Evolutionary conservation across 208 protist species (phyloP), one percentile per base, ranked within the genome.

Genomic region (Novymonas esmeraldas): DNA sequence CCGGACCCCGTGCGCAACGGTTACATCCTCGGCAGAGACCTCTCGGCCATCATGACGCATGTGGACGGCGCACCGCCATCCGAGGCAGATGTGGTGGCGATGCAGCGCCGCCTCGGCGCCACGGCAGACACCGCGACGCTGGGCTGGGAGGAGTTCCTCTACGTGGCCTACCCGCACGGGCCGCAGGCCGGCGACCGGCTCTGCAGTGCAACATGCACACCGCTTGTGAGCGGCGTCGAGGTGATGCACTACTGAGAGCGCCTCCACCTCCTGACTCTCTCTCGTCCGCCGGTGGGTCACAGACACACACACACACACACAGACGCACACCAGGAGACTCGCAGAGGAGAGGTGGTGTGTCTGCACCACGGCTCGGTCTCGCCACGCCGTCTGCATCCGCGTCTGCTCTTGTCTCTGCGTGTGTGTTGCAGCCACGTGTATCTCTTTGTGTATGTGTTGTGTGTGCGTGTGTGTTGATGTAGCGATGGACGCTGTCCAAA

Each of bases 81-180:
- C 9, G 41, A 38, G 3, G 50, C 46, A 11, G 85, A 87, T 18
- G 38, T 84, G 9, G 58, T 41, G 14, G 54, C 56, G 34, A 36
- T 89, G 54, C 65, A 70, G 42, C 64, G 51, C 18, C 65, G 62
- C 6, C 58, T 93, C 4, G 78, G 79, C 16, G 64, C 90, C 11
- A 72, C 84, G 6, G 62, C 74, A 1, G 78, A 74, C 2, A 89
- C 86, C 2, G 87, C 86, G 69, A 90, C 82, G 36, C 52, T 95
- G 26, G 69, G 69, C 55, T 95, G 90, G 87, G 82, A 81, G 51
- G 87, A 93, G 51, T 95, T 95, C 74, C 64, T 95, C 28, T 78
- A 83, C 38, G 52, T 87, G 10, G 82, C 81, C 41, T 93, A 92
- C 62, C 73, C 46, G 57, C 59, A 71, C 29, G 70, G 70, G 0